Evolutionary conservation across 2,329 filamentous ascomycete species (phyloP).

Genomic region (Talaromyces albobiverticillius): DNA sequence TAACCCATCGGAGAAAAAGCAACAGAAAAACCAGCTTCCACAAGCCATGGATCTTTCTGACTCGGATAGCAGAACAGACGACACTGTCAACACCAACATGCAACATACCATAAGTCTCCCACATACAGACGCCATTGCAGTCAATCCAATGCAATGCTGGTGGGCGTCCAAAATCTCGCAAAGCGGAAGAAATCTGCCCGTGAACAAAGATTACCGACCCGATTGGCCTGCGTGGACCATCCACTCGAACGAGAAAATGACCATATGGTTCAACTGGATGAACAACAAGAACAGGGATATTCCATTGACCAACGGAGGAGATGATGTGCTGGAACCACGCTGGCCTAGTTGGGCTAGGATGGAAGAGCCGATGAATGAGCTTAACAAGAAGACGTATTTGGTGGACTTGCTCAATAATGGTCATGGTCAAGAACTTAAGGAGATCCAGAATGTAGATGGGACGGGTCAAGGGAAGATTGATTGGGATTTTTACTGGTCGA

Average conservation of each 20-base stretch:
- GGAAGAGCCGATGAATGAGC: background rate
- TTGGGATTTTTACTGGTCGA: background rate
- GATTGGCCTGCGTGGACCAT: background rate
- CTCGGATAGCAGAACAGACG: no score
- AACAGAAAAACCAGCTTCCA: no score
- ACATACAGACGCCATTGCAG: background rate
- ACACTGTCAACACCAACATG: no score
- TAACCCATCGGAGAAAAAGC: no score
- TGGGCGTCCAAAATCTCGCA: background rate
- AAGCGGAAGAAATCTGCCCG: background rate
- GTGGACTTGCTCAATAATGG: background rate
- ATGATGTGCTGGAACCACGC: background rate
- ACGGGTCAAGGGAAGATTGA: background rate
- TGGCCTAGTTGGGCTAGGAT: constrained; percentile 4
- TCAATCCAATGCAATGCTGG: background rate
- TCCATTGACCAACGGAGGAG: background rate
- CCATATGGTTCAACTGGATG: background rate
- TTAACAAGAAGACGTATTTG: background rate
- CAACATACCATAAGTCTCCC: background rate
- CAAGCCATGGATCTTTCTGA: no score
- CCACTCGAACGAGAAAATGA: background rate
- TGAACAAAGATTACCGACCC: background rate
- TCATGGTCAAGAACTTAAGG: background rate
- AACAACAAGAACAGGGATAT: background rate
- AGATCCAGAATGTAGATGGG: background rate